Conservation (phyloP, 345 rosid genomes). For the Euclidium syriacum region DNA sequence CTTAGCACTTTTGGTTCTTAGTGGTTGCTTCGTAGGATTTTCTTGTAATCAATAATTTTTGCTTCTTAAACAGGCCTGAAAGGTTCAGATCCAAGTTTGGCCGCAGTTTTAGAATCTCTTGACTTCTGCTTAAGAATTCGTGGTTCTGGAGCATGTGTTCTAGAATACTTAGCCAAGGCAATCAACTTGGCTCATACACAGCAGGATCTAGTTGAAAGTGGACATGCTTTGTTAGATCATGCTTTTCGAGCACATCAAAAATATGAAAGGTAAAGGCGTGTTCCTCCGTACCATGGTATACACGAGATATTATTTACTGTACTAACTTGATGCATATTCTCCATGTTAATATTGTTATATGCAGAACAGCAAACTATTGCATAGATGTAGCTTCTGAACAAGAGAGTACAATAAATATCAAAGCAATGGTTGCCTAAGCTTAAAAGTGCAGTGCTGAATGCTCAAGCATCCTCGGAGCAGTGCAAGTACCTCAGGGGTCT, state of each 20-base stretch:
- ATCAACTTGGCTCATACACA: conserved; percentile 76
- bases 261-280: conserved; percentile 61
- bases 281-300: neutral
- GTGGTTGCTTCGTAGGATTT: neutral
- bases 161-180: conserved; percentile 88
- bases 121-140: conserved; percentile 86
- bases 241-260: conserved; percentile 84
- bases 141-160: conserved; percentile 87
- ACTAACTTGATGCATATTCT: neutral
- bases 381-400: conserved; percentile 79
- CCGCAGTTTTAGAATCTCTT: conserved; percentile 76
- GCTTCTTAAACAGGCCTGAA: conserved; percentile 54
- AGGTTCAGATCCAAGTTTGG: conserved; percentile 88
- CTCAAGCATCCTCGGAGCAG: conserved; percentile 65
- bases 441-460: conserved; percentile 55
- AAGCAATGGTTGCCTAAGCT: conserved; percentile 94
- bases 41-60: neutral
- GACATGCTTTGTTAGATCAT: conserved; percentile 65
- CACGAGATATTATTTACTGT: neutral
- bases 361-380: conserved; percentile 77
- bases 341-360: neutral
- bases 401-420: conserved; percentile 56
- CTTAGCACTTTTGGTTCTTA: neutral
- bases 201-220: conserved; percentile 86
- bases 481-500: conserved; percentile 74